phyloP scores from a whole-genome alignment of 345 rosid genomes.

The Populus ilicifolia region DNA sequence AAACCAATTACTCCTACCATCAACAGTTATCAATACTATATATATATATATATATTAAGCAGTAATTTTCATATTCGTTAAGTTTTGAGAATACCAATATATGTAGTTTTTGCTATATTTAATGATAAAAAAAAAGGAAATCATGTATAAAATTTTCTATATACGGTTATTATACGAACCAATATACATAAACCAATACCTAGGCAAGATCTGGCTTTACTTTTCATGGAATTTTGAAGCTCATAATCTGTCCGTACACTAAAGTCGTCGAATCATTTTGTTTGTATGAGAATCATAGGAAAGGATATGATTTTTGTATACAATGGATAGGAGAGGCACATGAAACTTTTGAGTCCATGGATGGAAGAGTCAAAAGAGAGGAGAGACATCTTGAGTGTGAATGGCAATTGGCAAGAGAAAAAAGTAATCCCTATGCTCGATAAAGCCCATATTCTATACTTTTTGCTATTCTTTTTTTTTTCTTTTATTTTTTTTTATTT shows the following conservation, averaged over 20 bases:
- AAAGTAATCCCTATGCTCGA: slow-evolving; percentile 13
- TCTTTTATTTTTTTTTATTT: slow-evolving; percentile 7
- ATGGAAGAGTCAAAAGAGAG: slow-evolving; percentile 20
- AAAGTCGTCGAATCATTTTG: background rate
- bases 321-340: background rate
- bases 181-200: background rate
- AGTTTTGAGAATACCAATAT: too few species aligned
- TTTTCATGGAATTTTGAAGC: slow-evolving; percentile 2
- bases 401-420: background rate
- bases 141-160: background rate
- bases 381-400: slow-evolving; percentile 17
- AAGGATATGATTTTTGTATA: background rate
- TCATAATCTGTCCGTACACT: background rate
- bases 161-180: background rate
- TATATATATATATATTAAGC: too few species aligned
- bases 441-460: slow-evolving; percentile 7
- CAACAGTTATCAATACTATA: too few species aligned
- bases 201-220: background rate
- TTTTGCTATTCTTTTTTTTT: background rate
- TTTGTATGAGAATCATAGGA: background rate
- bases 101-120: too few species aligned
- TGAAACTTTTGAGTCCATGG: background rate
- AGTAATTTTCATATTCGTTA: too few species aligned
- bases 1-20: too few species aligned
- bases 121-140: too few species aligned